Base-by-base conservation (phyloP, 2,329 filamentous ascomycete species). In the Xylaria sp. region DNA sequence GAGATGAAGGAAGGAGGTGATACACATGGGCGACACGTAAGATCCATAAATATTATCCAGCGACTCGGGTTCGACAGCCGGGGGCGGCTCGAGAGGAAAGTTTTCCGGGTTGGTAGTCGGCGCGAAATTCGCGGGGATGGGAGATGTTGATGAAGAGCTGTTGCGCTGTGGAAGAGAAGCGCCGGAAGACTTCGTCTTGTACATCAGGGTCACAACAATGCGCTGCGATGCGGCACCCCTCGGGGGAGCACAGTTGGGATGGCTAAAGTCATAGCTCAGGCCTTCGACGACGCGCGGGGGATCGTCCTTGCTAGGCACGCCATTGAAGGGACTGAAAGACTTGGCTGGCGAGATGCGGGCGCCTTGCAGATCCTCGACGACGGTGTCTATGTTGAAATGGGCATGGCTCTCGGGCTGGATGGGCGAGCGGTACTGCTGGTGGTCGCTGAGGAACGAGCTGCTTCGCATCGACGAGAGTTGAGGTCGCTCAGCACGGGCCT, bases 21-120 rank as follows among this genome's bases (percentile, higher is more conserved):
- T 84, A 79, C 88, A 90, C 67, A 90, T 81, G 5, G 88, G 87
- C 20, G 87, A 89, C 74, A 90, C 85, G 73, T 89, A 89, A 22
- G 86, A 88, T 68, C 88, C 88, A 72, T 90, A 90, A 20, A 90
- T 83, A 68, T 89, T 87, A 73, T 90, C 88, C 59, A 90, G 83
- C 63, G 87, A 81, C 78, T 89, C 83, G 72, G 85, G 79, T 74
- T 88, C 83, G 72, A 83, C 79, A 61, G 78, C 69, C 56, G 83
- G 82, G 66, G 87, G 83, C 65, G 86, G 83, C 76, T 90, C 86
- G 57, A 89, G 82, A 27, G 88, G 87, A 72, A 89, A 89, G 69
- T 81, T 80, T n/a, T 86, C 84, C 63, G 85, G 82, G 71, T 85
- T 83, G 71, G 82, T 85, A 55, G 88, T 86, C 9, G 89, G 87